These are phyloP conservation scores for Rubus parviflorus DNA, from an alignment of 306 rosid genomes.

Conservation along the genomic window DNA sequence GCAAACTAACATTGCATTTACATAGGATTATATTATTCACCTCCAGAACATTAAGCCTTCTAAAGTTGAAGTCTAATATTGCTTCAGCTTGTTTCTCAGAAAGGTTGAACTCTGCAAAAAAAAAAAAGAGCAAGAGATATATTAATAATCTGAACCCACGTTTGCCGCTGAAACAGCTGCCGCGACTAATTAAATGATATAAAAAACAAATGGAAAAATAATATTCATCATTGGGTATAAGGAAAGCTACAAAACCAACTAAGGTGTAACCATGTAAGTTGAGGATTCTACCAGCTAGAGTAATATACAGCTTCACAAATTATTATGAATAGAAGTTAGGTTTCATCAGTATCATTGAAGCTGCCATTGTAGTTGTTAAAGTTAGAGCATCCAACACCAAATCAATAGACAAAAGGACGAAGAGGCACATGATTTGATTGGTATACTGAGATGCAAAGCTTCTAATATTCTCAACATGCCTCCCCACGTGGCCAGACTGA, in stretches of 20 bases:
- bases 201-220: background rate
- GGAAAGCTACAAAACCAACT: background rate
- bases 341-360: too few species aligned
- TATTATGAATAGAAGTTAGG: background rate
- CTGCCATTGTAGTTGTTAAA: too few species aligned
- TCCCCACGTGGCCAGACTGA: too few species aligned
- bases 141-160: background rate
- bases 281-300: background rate
- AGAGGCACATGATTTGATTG: too few species aligned
- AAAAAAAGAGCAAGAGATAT: background rate
- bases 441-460: too few species aligned
- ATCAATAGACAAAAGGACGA: too few species aligned
- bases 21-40: conserved; percentile 39
- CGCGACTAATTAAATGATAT: background rate
- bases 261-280: background rate
- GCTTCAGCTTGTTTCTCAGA: conserved; percentile 98
- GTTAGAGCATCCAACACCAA: too few species aligned
- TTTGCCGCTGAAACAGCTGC: background rate
- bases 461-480: too few species aligned
- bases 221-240: background rate
- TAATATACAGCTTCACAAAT: background rate
- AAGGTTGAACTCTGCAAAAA: conserved; percentile 63
- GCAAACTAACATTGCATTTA: background rate
- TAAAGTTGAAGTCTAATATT: conserved; percentile 76
- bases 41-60: conserved; percentile 88